A percentile compares a stretch with the other conserved stretches of the same genome.
Evolutionary conservation across 176 grass and related monocot genomes (phyloP).

Genomic region (Hordeum vulgare): MorexV3_pseudomolecules_assembly NC_058524.1:604430696-604431195

Average conservation of each 20-base stretch:
- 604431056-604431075: constrained; percentile 5
- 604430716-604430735: background rate
- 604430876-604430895: constrained; percentile 93
- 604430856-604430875: constrained; percentile 86
- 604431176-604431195: background rate
- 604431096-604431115: background rate
- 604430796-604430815: constrained; percentile 79
- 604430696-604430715: constrained; percentile 47
- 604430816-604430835: constrained; percentile 82
- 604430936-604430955: constrained; percentile 40
- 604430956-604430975: constrained; percentile 8
- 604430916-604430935: constrained; percentile 62
- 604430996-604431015: background rate
- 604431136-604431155: background rate
- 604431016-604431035: constrained; percentile 7
- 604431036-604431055: background rate
- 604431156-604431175: background rate
- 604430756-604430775: constrained; percentile 6
- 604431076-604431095: background rate
- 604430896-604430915: constrained; percentile 68
- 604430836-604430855: constrained; percentile 94
- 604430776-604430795: constrained; percentile 58
- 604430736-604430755: constrained; percentile 22
- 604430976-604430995: background rate
- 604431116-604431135: background rate